A percentile compares a stretch with the other conserved stretches of the same genome.
Conservation (phyloP, 148 eudicot genomes). For the Heliamphora exappendiculata region DNA sequence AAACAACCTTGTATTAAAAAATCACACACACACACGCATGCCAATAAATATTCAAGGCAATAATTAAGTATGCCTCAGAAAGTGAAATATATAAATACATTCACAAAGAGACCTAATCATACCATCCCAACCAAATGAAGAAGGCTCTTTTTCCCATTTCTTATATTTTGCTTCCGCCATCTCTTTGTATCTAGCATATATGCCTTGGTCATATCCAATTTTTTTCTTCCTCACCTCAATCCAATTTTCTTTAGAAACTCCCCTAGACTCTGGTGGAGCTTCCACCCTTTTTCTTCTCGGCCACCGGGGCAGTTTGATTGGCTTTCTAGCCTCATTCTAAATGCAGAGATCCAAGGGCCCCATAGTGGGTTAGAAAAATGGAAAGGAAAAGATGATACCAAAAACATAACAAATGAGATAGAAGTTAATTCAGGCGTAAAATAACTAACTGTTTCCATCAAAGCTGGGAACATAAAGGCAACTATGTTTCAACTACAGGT, state of each 20-base stretch:
- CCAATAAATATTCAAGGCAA: background rate
- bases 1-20: no score
- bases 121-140: slow-evolving; percentile 99
- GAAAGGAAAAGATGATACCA: background rate
- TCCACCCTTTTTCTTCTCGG: slow-evolving; percentile 40
- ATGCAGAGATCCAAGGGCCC: slow-evolving; percentile 1
- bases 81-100: background rate
- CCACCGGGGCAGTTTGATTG: slow-evolving; percentile 21
- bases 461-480: background rate
- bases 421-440: background rate
- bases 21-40: no score
- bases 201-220: slow-evolving; percentile 85
- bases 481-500: background rate
- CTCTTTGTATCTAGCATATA: slow-evolving; percentile 93
- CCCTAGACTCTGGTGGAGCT: slow-evolving; percentile 77
- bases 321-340: slow-evolving; percentile 49
- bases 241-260: slow-evolving; percentile 96
- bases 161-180: slow-evolving; percentile 80
- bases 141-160: slow-evolving; percentile 94
- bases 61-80: background rate
- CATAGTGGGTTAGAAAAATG: background rate
- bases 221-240: slow-evolving; percentile 94
- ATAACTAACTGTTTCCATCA: background rate
- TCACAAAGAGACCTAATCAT: slow-evolving; percentile 12
- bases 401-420: background rate